phyloP scores from a whole-genome alignment of 1,284 basidiomycete genomes.

The Rhodotorula sp. region DNA sequence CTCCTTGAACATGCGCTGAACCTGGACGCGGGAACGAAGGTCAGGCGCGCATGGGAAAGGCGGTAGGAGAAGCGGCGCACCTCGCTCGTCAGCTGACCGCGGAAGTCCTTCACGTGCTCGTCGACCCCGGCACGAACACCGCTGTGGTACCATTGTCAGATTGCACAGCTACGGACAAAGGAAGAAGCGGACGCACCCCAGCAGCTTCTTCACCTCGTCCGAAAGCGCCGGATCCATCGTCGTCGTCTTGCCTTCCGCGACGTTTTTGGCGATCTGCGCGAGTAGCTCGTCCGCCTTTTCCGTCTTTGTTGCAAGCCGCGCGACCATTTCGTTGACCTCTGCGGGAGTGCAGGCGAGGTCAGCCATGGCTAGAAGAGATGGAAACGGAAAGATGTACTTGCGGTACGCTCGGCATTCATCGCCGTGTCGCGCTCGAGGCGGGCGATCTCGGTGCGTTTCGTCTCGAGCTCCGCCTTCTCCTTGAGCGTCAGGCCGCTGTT shows the following conservation, averaged over 20 bases:
- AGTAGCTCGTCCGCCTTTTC: conserved; percentile 26
- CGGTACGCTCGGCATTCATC: conserved; percentile 13
- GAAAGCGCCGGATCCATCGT: conserved; percentile 33
- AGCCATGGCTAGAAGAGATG: not conserved
- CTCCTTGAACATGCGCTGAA: conserved; percentile 42
- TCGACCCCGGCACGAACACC: conserved; percentile 34
- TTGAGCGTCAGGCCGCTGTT: conserved; percentile 10
- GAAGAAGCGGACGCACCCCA: conserved; percentile 4
- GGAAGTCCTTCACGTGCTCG: conserved; percentile 35
- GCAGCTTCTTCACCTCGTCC: conserved; percentile 31
- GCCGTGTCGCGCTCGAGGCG: conserved; percentile 22
- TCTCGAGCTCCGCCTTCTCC: conserved; percentile 33
- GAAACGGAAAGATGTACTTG: not conserved
- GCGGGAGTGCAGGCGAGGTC: not conserved
- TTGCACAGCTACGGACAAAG: too few species aligned
- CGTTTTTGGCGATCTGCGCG: conserved; percentile 13
- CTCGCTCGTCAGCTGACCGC: conserved; percentile 36
- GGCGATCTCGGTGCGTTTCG: conserved; percentile 28
- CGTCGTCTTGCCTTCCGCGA: conserved; percentile 20
- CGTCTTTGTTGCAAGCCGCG: conserved; percentile 11
- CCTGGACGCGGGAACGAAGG: conserved; percentile 3
- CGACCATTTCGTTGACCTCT: conserved; percentile 30
- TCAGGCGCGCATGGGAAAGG: not conserved
- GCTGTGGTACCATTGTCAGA: not conserved
- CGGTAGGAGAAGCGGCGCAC: not conserved